Evolutionary conservation across 306 rosid genomes (phyloP).

Genomic region (Bauhinia variegata): DNA sequence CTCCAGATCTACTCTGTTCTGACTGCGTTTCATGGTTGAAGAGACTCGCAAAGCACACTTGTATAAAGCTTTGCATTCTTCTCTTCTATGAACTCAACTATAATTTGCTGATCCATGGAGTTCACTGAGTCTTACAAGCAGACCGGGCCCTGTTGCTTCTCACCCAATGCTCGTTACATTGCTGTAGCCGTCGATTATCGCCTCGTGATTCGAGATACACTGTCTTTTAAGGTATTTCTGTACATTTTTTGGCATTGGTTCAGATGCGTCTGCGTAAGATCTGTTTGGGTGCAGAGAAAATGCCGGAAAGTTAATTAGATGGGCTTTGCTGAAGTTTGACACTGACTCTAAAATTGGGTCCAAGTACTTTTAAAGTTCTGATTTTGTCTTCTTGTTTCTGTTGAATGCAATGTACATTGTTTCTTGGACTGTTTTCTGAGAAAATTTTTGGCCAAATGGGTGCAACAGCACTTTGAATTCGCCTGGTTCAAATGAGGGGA

Average conservation of each 20-base stretch:
- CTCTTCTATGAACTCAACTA: not conserved
- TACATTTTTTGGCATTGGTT: too few relatives aligned
- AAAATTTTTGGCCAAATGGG: not conserved
- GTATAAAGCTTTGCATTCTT: too few relatives aligned
- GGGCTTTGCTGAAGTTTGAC: too few relatives aligned
- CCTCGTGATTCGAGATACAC: constrained; percentile 91
- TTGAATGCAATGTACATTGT: not conserved
- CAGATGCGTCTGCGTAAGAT: not conserved
- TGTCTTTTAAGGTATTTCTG: constrained; percentile 70
- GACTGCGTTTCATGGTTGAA: not conserved
- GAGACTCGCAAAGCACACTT: not conserved
- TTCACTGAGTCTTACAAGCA: constrained; percentile 94
- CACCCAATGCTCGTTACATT: constrained; percentile 87
- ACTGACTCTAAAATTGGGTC: too few relatives aligned
- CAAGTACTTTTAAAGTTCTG: not conserved
- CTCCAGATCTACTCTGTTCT: not conserved
- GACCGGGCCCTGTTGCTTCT: constrained; percentile 91
- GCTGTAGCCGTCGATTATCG: constrained; percentile 97
- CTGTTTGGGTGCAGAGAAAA: not conserved
- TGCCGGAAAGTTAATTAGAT: not conserved
- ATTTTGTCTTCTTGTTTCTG: constrained; percentile 1
- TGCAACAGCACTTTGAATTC: constrained; percentile 17
- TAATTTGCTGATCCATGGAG: constrained; percentile 60
- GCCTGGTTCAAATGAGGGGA: too few relatives aligned
- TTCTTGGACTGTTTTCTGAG: not conserved